Conservation (phyloP, 306 rosid genomes). For the Glycine latifolia region DNA sequence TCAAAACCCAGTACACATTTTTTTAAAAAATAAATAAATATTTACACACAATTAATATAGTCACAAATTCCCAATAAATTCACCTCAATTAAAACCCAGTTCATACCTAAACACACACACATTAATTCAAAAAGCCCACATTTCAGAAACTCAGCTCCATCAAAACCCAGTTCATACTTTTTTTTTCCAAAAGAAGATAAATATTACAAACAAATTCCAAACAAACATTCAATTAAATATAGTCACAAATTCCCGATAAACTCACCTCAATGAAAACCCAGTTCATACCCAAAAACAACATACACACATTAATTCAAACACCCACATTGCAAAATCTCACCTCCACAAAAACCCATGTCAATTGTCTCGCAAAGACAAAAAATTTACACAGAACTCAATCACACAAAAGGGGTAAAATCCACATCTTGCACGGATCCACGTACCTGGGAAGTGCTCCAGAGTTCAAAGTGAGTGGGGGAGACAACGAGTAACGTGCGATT, state of each 20-base stretch:
- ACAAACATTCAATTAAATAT: neutral
- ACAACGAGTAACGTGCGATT: slow-evolving; percentile 79
- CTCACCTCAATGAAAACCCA: slow-evolving; percentile 8
- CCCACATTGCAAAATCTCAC: slow-evolving; percentile 40
- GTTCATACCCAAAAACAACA: neutral
- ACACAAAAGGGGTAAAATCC: too few relatives aligned
- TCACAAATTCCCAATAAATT: slow-evolving; percentile 21
- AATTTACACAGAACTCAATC: neutral
- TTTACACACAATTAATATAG: neutral
- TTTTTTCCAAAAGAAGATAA: neutral
- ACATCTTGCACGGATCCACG: slow-evolving; percentile 6
- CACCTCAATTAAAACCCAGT: slow-evolving; percentile 7
- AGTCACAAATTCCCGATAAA: slow-evolving; percentile 24
- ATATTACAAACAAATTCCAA: neutral
- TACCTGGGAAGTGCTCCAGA: slow-evolving; percentile 95
- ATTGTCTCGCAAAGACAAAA: neutral
- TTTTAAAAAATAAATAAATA: neutral
- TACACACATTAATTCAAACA: slow-evolving; percentile 2
- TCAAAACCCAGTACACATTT: neutral
- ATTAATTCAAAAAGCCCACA: slow-evolving; percentile 37
- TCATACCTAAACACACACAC: neutral
- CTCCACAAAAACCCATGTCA: slow-evolving; percentile 26
- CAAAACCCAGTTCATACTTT: neutral
- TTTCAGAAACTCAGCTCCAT: slow-evolving; percentile 28
- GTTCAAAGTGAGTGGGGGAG: slow-evolving; percentile 87